Base-by-base conservation (phyloP, 257 asterid genomes). In the Solanum peruvianum region DNA sequence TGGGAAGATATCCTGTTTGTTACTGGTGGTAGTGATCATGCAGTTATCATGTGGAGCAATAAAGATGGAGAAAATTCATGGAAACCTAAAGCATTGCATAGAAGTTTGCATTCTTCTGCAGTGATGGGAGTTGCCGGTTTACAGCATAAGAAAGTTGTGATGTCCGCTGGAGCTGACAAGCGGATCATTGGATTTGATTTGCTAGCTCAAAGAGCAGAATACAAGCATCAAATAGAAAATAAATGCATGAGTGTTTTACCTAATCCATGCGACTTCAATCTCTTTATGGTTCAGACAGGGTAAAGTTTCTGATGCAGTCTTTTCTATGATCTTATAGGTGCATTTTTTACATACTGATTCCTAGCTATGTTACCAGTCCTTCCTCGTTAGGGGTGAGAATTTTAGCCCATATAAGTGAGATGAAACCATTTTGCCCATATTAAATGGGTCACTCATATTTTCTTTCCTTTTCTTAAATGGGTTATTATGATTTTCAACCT, bases 231-330 rank as follows among this genome's bases (percentile, higher is more conserved):
- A 88, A 91, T 93, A 52, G 99, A 97, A 39, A 93, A 93, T 93
- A 95, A 94, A 89, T 97, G 99, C 93, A 92, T 95, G 99, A 95
- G 98, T 82, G 94, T 97, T 87, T 91, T 95, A 47, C 96, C 99
- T 35, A 97, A 97, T 91, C 99, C 99, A 2, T 86, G 97, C 29
- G 99, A 96, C 92, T 93, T 95, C 93, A 97, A 97, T 93, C 99
- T 97, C 88, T 94, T 95, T 88, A 94, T 97, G 99, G 98, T 95
- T 87, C 99, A 95, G 88, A 94, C 99, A 7, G 99, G 98, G 99
- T 97, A 92, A 88, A 90, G 85, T 80, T 49, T 27, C 56, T 21
- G 15, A 45, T 78, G 84, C 84, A 75, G 20, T 45, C 64, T 15
- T 56, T 78, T 78, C 84, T 27, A 78, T 45, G 66, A 25, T 78